phyloP scores from a whole-genome alignment of 225 moss, liverwort and hornwort genomes.

The Ulota crispa region DNA sequence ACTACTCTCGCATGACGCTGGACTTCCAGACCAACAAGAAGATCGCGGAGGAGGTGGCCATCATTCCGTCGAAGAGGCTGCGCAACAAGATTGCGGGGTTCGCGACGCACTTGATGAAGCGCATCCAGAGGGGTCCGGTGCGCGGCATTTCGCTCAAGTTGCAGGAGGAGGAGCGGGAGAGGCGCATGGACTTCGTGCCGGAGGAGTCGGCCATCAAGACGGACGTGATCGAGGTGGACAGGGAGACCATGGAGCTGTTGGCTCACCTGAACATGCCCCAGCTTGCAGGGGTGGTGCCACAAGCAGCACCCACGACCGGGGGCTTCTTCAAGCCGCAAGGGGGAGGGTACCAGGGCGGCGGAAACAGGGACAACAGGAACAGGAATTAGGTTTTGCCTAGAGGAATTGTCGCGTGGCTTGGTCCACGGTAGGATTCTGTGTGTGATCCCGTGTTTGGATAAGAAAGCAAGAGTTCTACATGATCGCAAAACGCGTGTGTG shows the following conservation, averaged over 20 bases:
- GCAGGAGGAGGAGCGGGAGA: slow-evolving; percentile 88
- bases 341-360: slow-evolving; percentile 70
- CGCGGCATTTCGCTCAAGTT: slow-evolving; percentile 88
- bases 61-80: slow-evolving; percentile 82
- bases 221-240: slow-evolving; percentile 85
- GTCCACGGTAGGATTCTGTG: background rate
- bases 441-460: background rate
- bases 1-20: slow-evolving; percentile 88
- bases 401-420: background rate
- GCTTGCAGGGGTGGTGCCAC: slow-evolving; percentile 77
- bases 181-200: slow-evolving; percentile 88
- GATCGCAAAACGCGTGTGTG: background rate
- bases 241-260: slow-evolving; percentile 78
- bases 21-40: slow-evolving; percentile 97
- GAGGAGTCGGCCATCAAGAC: slow-evolving; percentile 96
- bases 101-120: slow-evolving; percentile 96
- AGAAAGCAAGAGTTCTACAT: background rate
- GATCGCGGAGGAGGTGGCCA: slow-evolving; percentile 88
- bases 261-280: slow-evolving; percentile 78
- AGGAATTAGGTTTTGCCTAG: slow-evolving; percentile 21
- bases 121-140: slow-evolving; percentile 86
- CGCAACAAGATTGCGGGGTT: slow-evolving; percentile 89
- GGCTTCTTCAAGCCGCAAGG: slow-evolving; percentile 71
- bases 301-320: slow-evolving; percentile 54
- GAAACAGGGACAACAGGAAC: slow-evolving; percentile 62